A percentile compares a stretch with the other conserved stretches of the same genome.
These are phyloP conservation scores for Phialocephala sp. DNA, from an alignment of 2,329 filamentous ascomycete genomes.

Conservation along the genomic window DNA sequence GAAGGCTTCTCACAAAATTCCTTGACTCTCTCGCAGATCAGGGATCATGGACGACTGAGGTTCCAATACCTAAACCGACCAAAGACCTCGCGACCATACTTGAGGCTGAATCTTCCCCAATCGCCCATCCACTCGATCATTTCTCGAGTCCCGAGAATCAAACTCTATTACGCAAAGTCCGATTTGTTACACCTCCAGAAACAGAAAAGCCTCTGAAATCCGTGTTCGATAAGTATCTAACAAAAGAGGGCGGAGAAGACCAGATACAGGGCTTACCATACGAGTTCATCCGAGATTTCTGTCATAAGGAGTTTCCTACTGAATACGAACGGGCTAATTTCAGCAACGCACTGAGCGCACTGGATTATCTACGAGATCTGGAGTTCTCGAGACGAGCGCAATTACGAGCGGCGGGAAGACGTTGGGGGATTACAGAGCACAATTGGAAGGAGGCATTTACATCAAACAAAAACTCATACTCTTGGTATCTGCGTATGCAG, in stretches of 20 bases:
- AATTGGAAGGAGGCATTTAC: slow-evolving; percentile 35
- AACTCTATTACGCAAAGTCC: slow-evolving; percentile 26
- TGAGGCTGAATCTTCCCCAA: neutral
- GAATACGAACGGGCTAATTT: slow-evolving; percentile 35
- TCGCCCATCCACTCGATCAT: slow-evolving; percentile 20
- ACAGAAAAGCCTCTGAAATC: neutral
- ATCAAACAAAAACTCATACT: slow-evolving; percentile 29
- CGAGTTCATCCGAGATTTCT: slow-evolving; percentile 29
- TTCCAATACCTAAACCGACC: neutral
- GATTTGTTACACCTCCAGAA: slow-evolving; percentile 12
- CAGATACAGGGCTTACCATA: slow-evolving; percentile 25
- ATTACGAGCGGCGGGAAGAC: slow-evolving; percentile 32
- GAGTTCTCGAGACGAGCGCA: slow-evolving; percentile 33
- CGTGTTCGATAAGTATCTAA: neutral
- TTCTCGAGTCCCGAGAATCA: slow-evolving; percentile 31
- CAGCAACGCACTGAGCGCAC: slow-evolving; percentile 29
- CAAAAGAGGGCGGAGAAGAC: neutral
- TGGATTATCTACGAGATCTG: slow-evolving; percentile 40
- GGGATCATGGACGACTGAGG: neutral
- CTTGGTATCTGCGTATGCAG: slow-evolving; percentile 36
- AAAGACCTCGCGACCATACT: neutral
- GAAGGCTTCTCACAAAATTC: slow-evolving; percentile 32
- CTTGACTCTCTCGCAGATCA: slow-evolving; percentile 26
- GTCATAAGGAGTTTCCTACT: slow-evolving; percentile 28
- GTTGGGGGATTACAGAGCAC: slow-evolving; percentile 31